Evolutionary conservation across 2,329 filamentous ascomycete species (phyloP), one percentile per base, ranked within the genome.

Genomic region (Clonostachys rhizophaga): DNA sequence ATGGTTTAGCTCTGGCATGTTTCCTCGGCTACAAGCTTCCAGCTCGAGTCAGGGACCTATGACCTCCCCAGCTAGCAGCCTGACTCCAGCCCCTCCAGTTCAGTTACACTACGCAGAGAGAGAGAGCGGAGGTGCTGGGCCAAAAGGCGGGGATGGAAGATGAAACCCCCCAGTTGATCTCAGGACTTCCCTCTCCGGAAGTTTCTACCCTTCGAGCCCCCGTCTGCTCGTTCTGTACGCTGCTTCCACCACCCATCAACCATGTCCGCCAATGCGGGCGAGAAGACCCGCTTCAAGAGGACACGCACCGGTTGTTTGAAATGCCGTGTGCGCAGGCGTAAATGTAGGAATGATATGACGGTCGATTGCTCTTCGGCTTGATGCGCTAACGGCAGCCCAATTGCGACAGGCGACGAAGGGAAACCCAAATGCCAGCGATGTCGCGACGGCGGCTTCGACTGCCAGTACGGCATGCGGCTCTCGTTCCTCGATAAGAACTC

Each of bases 391-490:
- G 24, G 24, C 24, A 9, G 24, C 3, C 24, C 24, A 30, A 30
- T 30, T 44, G 17, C 30, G 17, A 17, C 47, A 78, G 74, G 76
- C 49, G 75, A 78, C 49, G 75, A 78, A 58, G 59, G 59, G 13
- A 78, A 74, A 52, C 76, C 75, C 5, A 57, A 58, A 4, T 79
- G 76, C 40, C 67, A 66, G 40, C 71, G 74, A 51, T 79, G 76
- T 49, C 55, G 67, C 14, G 62, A 65, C 2, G 70, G 74, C 34
- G 66, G 67, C 9, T 68, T 75, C 33, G 64, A 72, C 40, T 79
- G 75, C 55, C 65, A 68, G 35, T 78, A 78, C 53, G 71, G 71
- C 11, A 64, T 69, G 4, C 62, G 68, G 16, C 59, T 77, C 39
- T 72, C 69, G 0, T 77, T 78, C 52, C 54, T 76, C 3, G 63